phyloP scores from a whole-genome alignment of 2,329 filamentous ascomycete species.

The Ophiostoma himal-ulmi region DNA sequence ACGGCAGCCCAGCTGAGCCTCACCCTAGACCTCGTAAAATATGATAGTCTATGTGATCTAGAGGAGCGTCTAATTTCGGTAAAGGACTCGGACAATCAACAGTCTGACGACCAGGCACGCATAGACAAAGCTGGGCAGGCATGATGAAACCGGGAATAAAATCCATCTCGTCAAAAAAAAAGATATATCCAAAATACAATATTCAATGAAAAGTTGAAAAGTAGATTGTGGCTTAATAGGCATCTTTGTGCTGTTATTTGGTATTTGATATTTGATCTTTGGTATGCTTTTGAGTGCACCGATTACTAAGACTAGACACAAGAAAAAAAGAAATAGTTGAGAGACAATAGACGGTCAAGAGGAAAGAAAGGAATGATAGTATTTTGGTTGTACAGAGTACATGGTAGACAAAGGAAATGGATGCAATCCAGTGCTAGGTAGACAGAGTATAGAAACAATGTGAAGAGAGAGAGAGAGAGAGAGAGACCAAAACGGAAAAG shows the following conservation, averaged over 20 bases:
- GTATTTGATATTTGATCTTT: background rate
- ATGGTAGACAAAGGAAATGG: constrained; percentile 10
- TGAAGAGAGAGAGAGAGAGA: background rate
- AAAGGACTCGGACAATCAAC: background rate
- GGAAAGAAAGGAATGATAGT: background rate
- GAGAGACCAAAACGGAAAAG: background rate
- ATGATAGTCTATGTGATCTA: background rate
- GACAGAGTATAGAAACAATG: background rate
- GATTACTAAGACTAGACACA: background rate
- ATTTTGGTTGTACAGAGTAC: background rate
- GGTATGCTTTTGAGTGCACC: background rate
- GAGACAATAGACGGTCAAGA: background rate
- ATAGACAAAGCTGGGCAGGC: background rate
- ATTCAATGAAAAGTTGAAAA: background rate
- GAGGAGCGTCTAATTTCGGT: background rate
- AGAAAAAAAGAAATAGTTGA: background rate
- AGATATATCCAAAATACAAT: background rate
- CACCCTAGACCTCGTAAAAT: background rate
- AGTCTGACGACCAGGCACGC: background rate
- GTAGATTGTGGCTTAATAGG: background rate
- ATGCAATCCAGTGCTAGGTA: constrained; percentile 6
- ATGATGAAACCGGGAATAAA: background rate
- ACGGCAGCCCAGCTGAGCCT: background rate
- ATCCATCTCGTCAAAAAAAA: background rate
- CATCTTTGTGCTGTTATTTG: background rate